These are phyloP conservation scores for Geranium incanum DNA, from an alignment of 441 rosid genomes.

Conservation along the genomic window DNA sequence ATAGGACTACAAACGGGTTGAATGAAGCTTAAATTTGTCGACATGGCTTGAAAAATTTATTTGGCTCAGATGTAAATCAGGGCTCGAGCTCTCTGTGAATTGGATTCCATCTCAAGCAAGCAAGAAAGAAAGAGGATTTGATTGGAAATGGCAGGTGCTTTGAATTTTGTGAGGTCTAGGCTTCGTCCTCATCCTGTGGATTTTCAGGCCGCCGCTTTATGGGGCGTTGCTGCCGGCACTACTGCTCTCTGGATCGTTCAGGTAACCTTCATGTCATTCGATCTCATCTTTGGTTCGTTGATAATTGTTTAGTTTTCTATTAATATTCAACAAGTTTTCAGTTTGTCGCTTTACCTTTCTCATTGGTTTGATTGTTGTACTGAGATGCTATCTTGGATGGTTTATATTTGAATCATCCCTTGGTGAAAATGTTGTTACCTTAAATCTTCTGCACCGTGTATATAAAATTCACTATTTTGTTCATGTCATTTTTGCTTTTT, in stretches of 20 bases:
- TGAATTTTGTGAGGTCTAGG: conserved; percentile 42
- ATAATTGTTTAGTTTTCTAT: background rate
- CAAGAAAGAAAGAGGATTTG: background rate
- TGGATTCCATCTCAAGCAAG: conserved; percentile 15
- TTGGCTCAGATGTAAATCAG: background rate
- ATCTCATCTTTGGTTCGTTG: background rate
- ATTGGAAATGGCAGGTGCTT: conserved; percentile 47
- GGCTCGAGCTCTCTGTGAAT: background rate
- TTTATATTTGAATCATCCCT: background rate
- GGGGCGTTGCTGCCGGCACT: conserved; percentile 76
- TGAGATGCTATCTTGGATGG: background rate
- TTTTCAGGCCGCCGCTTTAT: conserved; percentile 60
- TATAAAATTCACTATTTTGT: too few species aligned
- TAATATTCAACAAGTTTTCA: too few species aligned
- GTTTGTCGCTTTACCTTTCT: too few species aligned
- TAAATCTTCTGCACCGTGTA: too few species aligned
- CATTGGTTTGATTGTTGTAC: too few species aligned
- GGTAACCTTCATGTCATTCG: conserved; percentile 26
- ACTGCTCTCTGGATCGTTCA: conserved; percentile 64
- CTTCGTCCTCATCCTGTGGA: conserved; percentile 43
- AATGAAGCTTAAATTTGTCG: too few species aligned
- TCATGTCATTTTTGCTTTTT: too few species aligned
- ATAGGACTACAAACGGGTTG: too few species aligned
- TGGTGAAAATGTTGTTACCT: background rate
- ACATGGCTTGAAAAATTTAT: too few species aligned